A percentile compares a stretch with the other conserved stretches of the same genome.
phyloP scores from a whole-genome alignment of 495 filamentous ascomycete genomes.

The Neurospora africana region DNA sequence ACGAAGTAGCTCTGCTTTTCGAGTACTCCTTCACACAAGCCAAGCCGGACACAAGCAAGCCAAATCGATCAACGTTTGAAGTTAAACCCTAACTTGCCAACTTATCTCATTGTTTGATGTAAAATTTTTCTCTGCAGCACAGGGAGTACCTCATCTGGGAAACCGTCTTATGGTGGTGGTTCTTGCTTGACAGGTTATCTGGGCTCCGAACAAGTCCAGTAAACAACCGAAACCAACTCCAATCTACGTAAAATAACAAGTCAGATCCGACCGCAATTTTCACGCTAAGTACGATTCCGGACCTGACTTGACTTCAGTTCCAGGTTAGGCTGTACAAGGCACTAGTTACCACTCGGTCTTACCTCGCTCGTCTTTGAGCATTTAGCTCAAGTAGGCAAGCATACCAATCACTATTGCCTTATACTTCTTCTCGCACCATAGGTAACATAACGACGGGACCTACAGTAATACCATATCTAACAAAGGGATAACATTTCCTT shows the following conservation, averaged over 20 bases:
- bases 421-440: background rate
- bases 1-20: background rate
- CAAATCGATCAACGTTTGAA: background rate
- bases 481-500: background rate
- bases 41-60: background rate
- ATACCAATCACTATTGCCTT: background rate
- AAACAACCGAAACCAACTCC: background rate
- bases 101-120: background rate
- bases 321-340: background rate
- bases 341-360: background rate
- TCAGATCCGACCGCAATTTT: background rate
- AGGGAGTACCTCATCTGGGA: background rate
- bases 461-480: background rate
- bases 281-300: background rate
- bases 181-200: background rate
- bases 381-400: background rate
- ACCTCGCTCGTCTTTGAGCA: background rate
- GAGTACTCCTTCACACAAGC: background rate
- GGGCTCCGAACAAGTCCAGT: background rate
- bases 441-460: no score
- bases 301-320: background rate
- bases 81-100: background rate
- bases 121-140: background rate
- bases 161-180: background rate
- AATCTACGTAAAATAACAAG: background rate